phyloP scores from a whole-genome alignment of 2,329 filamentous ascomycete genomes.

The Diaporthe destruens region DNA sequence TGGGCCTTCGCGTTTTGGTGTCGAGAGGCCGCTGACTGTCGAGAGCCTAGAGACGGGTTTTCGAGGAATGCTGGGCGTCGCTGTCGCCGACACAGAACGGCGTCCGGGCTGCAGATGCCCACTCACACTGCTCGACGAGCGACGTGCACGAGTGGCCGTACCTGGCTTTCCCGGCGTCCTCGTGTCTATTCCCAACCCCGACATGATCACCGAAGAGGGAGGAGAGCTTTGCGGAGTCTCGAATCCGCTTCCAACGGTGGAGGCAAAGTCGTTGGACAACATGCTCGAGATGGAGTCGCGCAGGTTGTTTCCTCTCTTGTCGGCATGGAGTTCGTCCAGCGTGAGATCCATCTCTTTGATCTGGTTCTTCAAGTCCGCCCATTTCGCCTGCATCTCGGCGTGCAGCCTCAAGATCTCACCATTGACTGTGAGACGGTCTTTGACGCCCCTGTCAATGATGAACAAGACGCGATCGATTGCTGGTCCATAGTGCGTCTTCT shows the following conservation, averaged over 20 bases:
- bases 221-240: slow-evolving; percentile 79
- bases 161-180: slow-evolving; percentile 48
- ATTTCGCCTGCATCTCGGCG: slow-evolving; percentile 85
- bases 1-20: slow-evolving; percentile 57
- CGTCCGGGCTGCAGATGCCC: slow-evolving; percentile 61
- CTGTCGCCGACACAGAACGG: slow-evolving; percentile 62
- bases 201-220: slow-evolving; percentile 73
- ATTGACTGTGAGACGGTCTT: slow-evolving; percentile 94
- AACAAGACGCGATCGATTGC: slow-evolving; percentile 91
- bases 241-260: slow-evolving; percentile 75
- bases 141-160: slow-evolving; percentile 52
- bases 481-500: slow-evolving; percentile 92
- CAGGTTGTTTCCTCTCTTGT: slow-evolving; percentile 77
- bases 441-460: slow-evolving; percentile 96
- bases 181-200: slow-evolving; percentile 58
- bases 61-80: slow-evolving; percentile 55
- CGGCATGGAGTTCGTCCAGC: slow-evolving; percentile 78
- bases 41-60: slow-evolving; percentile 62
- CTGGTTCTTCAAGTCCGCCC: slow-evolving; percentile 80
- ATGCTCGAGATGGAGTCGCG: slow-evolving; percentile 95
- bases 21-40: slow-evolving; percentile 54
- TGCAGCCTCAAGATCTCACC: slow-evolving; percentile 92
- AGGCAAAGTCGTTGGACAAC: slow-evolving; percentile 80
- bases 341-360: slow-evolving; percentile 82
- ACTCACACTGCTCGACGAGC: slow-evolving; percentile 60